Percentiles rank a stretch among this genome's conserved stretches.
phyloP scores from a whole-genome alignment of 2,329 filamentous ascomycete genomes.

The Pestalotiopsis sp. region DNA sequence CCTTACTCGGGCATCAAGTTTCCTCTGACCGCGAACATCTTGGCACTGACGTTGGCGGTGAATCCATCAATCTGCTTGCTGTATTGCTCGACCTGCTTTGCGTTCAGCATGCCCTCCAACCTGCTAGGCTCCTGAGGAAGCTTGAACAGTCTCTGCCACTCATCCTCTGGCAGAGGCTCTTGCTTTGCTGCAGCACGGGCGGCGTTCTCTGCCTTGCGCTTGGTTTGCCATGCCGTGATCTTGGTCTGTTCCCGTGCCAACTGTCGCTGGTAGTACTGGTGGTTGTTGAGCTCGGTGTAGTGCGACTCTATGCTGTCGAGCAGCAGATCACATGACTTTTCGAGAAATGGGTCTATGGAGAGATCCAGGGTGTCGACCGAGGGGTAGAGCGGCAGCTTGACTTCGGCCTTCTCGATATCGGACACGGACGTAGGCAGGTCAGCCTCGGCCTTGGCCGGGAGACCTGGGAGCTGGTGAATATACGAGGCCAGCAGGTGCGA shows the following conservation, averaged over 20 bases:
- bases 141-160: slow-evolving; percentile 99
- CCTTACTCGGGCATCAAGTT: slow-evolving; percentile 62
- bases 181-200: slow-evolving; percentile 86
- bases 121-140: slow-evolving; percentile 92
- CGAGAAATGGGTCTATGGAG: slow-evolving; percentile 94
- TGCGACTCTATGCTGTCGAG: slow-evolving; percentile 97
- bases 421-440: slow-evolving; percentile 78
- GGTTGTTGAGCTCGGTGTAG: slow-evolving; percentile 99
- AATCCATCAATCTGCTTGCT: slow-evolving; percentile 96
- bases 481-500: slow-evolving; percentile 95
- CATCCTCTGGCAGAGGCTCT: slow-evolving; percentile 85
- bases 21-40: slow-evolving; percentile 95
- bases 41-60: slow-evolving; percentile 85
- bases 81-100: slow-evolving; percentile 96
- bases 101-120: slow-evolving; percentile 92
- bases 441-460: slow-evolving; percentile 67
- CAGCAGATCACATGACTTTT: slow-evolving; percentile 96
- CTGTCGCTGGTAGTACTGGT: slow-evolving; percentile 93
- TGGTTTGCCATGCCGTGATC: slow-evolving; percentile 94
- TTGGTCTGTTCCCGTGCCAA: slow-evolving; percentile 93
- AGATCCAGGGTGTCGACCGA: slow-evolving; percentile 91
- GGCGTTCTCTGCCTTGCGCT: slow-evolving; percentile 95
- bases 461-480: slow-evolving; percentile 84
- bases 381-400: slow-evolving; percentile 72
- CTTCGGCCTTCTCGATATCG: slow-evolving; percentile 70